Conservation (phyloP, 805 yeast genomes). For the Saturnispora sanitii region DNA sequence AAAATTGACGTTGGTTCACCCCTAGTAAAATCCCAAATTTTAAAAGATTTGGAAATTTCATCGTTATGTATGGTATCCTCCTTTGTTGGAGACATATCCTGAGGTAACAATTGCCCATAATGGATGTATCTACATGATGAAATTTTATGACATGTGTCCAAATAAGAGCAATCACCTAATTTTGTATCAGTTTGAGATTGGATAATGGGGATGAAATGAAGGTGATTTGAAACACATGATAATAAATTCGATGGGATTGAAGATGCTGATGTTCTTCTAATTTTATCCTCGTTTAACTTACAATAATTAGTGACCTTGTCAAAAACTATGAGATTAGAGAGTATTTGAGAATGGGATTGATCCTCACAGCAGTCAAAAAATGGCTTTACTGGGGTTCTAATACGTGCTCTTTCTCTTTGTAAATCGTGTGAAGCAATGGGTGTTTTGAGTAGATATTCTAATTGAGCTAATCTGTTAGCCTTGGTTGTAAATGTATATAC, state of each 20-base stretch:
- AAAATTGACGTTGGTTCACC: constrained; percentile 34
- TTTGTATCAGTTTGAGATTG: constrained; percentile 55
- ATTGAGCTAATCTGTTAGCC: constrained; percentile 19
- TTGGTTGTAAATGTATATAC: constrained; percentile 23
- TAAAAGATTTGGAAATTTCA: constrained; percentile 14
- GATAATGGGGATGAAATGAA: constrained; percentile 47
- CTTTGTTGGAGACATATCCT: constrained; percentile 5
- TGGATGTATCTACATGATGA: constrained; percentile 74
- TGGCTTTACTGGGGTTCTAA: constrained; percentile 31
- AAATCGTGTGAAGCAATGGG: constrained; percentile 32
- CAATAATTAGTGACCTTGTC: constrained; percentile 22
- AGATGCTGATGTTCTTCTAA: constrained; percentile 12
- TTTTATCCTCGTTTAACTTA: constrained; percentile 21
- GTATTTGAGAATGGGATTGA: constrained; percentile 25
- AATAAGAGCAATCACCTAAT: constrained; percentile 85
- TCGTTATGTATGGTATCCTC: constrained; percentile 7
- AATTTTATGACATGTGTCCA: constrained; percentile 88
- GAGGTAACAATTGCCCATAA: constrained; percentile 46
- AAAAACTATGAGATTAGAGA: constrained; percentile 17
- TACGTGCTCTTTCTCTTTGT: constrained; percentile 30
- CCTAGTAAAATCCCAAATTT: constrained; percentile 34
- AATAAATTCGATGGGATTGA: constrained; percentile 15
- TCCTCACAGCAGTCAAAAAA: constrained; percentile 45
- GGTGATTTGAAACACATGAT: constrained; percentile 25
- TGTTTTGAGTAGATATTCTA: constrained; percentile 17